Evolutionary conservation across 371 early-diverging fungal species (phyloP).

Genomic region (Lichtheimia ramosa): DNA sequence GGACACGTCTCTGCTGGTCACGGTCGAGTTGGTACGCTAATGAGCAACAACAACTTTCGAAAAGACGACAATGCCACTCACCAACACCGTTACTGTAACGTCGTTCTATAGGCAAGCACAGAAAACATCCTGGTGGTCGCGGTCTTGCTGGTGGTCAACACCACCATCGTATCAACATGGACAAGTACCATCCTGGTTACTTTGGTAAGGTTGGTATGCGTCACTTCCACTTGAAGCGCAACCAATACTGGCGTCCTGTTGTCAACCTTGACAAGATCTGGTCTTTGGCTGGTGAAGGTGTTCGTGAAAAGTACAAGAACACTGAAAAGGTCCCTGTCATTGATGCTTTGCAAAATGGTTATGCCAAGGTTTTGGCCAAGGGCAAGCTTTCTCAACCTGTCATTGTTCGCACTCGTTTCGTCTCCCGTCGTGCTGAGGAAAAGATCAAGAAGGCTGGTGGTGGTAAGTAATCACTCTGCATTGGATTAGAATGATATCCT

Average conservation of each 20-base stretch:
- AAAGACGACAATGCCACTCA: not conserved
- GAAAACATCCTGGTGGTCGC: constrained; percentile 99
- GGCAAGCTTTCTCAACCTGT: constrained; percentile 94
- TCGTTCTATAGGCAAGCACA: constrained; percentile 88
- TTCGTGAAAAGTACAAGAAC: constrained; percentile 84
- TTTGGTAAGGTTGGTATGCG: constrained; percentile 99
- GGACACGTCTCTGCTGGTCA: constrained; percentile 94
- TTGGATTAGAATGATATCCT: not conserved
- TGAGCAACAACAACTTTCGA: constrained; percentile 1
- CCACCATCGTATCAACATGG: constrained; percentile 99
- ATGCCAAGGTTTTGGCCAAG: constrained; percentile 97
- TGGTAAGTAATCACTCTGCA: constrained; percentile 44
- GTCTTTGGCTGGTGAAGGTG: constrained; percentile 91
- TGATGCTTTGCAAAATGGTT: constrained; percentile 89
- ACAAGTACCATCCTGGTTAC: constrained; percentile 99
- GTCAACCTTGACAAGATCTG: constrained; percentile 95
- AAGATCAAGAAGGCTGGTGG: constrained; percentile 99
- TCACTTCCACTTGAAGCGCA: constrained; percentile 96
- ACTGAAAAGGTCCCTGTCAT: constrained; percentile 93
- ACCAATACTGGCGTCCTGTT: constrained; percentile 84
- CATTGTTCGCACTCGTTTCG: constrained; percentile 97
- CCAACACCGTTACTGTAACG: not conserved
- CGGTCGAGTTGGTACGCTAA: constrained; percentile 73
- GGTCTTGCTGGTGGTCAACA: constrained; percentile 99
- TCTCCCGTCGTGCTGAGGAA: constrained; percentile 94